Base-by-base conservation (phyloP, 1,139 yeast genomes). In the Torulaspora pretoriensis region DNA sequence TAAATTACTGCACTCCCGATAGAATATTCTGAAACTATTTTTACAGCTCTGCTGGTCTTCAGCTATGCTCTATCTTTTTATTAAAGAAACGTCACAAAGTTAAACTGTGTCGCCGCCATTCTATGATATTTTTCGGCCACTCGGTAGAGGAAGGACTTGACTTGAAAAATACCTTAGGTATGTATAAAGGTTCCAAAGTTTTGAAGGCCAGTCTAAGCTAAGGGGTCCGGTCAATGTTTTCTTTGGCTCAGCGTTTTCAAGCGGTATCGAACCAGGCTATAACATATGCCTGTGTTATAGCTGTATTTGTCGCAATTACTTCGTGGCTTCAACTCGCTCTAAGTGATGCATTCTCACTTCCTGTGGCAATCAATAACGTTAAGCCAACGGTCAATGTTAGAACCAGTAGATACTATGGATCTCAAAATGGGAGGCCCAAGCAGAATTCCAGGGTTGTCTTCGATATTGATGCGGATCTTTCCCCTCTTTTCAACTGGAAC, bases 401-500 rank as follows among this genome's bases (percentile, higher is more conserved):
- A 61, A 74, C 74, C 51, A 80, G 92, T 39, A 80, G 86, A 59
- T 76, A 80, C 50, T 86, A 78, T 57, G 96, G 97, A 1, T 80
- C 95, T 2, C 67, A 69, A 2, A 75, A 75, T 49, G 78, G 84
- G 38, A 77, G 76, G 50, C 82, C 89, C 36, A 90, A 87, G 68
- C 97, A 92, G 59, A 89, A 89, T 62, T 75, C 84, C 45, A 78
- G 77, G 58, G 67, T 89, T 35, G 69, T 68, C 13, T 89, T 90
- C 60, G 96, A 88, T 62, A 69, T 92, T 47, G 78, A 78, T 8
- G 76, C 76, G 2, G 88, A 83, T 56, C 64, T 92, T 55, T 64
- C 84, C 1, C 81, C 89, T 1, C 72, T 92, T 46, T 90, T 90
- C 75, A 89, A 86, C 65, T 92, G 97, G 97, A 92, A 92, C 68